Base-by-base conservation (phyloP, 108 stramenopile genomes). In the Fragilaria radians region DNA sequence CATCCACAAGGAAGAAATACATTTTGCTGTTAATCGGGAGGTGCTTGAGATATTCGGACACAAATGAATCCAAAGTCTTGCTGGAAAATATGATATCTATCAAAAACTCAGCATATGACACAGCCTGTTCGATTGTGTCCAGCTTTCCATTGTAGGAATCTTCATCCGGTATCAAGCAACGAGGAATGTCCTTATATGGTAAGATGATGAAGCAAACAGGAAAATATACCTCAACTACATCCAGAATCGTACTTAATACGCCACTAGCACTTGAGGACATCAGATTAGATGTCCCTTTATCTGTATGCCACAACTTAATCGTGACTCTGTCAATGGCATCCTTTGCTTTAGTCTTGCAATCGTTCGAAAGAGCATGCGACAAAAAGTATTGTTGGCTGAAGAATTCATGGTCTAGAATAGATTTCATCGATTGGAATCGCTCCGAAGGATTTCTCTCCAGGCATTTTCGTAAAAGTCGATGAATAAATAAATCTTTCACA, bases 381-480 rank as follows among this genome's bases (percentile, higher is more conserved):
- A n/a, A n/a, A n/a, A n/a, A n/a, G n/a, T n/a, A n/a, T n/a, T n/a
- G n/a, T n/a, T n/a, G n/a, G n/a, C n/a, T n/a, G n/a, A n/a, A n/a
- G n/a, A n/a, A n/a, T n/a, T n/a, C n/a, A n/a, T n/a, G n/a, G n/a
- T n/a, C n/a, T n/a, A n/a, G n/a, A n/a, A n/a, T n/a, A n/a, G n/a
- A 51, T 23, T 68, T 61, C 3, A 51, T 22, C 26, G 72, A 68
- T 21, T 63, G 52, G 0, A 60, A 54, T 9, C 51, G 46, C 28
- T 68, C 68, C 34, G 57, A 74, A 33, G 73, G 73, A 70, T 74
- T 64, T 2, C 49, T 60, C 14, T 66, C 36, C 25, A 70, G 62
- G 18, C 45, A 17, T 21, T 25, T 52, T 32, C 68, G 65, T 25
- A 28, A 63, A 33, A 42, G 36, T 14, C 36, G 36, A 14, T 42